These are phyloP conservation scores for Reticulascus tulasneorum DNA, from an alignment of 2,329 filamentous ascomycete genomes.

Conservation along the genomic window DNA sequence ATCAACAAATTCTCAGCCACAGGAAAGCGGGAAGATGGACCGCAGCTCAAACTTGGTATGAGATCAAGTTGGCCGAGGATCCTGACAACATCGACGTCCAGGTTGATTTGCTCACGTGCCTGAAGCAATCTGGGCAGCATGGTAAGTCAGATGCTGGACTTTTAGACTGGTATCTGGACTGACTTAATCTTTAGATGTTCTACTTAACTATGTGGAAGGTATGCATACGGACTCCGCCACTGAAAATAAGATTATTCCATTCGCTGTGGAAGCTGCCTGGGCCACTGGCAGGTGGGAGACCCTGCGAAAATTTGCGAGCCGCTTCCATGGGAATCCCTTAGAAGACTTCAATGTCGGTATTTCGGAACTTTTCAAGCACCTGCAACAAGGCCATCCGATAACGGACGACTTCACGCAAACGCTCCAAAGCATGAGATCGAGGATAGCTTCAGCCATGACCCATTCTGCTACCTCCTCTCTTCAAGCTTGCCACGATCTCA, in stretches of 20 bases:
- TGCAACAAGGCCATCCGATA: conserved; percentile 51
- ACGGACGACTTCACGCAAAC: conserved; percentile 47
- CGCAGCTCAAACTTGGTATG: conserved; percentile 96
- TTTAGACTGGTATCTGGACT: conserved; percentile 11
- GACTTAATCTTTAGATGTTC: conserved; percentile 57
- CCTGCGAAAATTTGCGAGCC: conserved; percentile 61
- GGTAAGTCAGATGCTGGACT: conserved; percentile 46
- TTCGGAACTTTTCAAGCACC: conserved; percentile 54
- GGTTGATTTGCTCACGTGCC: conserved; percentile 76
- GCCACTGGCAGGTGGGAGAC: conserved; percentile 77
- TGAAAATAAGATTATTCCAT: conserved; percentile 66
- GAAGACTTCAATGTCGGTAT: conserved; percentile 81
- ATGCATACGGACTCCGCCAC: conserved; percentile 55
- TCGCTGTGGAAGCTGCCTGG: conserved; percentile 90
- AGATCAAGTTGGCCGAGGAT: conserved; percentile 77
- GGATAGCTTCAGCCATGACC: conserved; percentile 71
- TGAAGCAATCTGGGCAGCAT: conserved; percentile 94
- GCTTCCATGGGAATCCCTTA: conserved; percentile 47
- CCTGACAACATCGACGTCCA: conserved; percentile 76
- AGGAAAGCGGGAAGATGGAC: conserved; percentile 91
- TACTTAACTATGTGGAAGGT: conserved; percentile 81
- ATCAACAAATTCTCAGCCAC: conserved; percentile 90
- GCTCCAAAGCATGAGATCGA: conserved; percentile 63
- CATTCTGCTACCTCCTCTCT: conserved; percentile 74
- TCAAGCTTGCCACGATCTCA: conserved; percentile 76